These are phyloP conservation scores for Multifurca ochricompacta DNA, from an alignment of 768 basidiomycete species.

Conservation along the genomic window DNA sequence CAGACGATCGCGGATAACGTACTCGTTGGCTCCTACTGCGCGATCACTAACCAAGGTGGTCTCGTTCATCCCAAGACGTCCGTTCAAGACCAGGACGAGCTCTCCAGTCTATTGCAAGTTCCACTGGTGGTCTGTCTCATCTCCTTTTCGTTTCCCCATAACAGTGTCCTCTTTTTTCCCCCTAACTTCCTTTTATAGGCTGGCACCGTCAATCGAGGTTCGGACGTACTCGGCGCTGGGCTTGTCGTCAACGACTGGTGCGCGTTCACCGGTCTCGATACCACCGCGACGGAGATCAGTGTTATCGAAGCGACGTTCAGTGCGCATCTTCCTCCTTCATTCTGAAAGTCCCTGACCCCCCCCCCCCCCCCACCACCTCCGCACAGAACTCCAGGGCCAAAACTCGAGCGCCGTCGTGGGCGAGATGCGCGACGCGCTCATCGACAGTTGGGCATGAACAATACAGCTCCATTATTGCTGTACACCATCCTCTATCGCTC, in stretches of 20 bases:
- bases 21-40: conserved; percentile 93
- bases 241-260: conserved; percentile 99
- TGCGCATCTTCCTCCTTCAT: conserved; percentile 37
- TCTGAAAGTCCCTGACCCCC: not conserved
- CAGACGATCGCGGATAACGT: conserved; percentile 97
- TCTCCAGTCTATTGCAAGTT: conserved; percentile 88
- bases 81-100: conserved; percentile 94
- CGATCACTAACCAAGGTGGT: conserved; percentile 93
- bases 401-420: conserved; percentile 46
- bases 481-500: not conserved
- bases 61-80: conserved; percentile 97
- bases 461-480: not conserved
- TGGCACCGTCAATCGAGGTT: conserved; percentile 97
- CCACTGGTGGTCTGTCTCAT: conserved; percentile 75
- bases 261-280: conserved; percentile 98
- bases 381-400: conserved; percentile 49
- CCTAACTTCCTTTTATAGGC: conserved; percentile 44
- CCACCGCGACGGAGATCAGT: conserved; percentile 98
- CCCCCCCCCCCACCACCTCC: not conserved
- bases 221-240: conserved; percentile 95
- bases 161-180: no score
- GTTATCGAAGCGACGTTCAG: conserved; percentile 98
- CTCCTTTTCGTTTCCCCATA: not conserved
- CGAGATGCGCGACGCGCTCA: conserved; percentile 52
- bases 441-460: conserved; percentile 86